Percentiles rank a stretch among this genome's conserved stretches.
phyloP scores from a whole-genome alignment of 352 stramenopile genomes.

The Phytophthora aleatoria region DNA sequence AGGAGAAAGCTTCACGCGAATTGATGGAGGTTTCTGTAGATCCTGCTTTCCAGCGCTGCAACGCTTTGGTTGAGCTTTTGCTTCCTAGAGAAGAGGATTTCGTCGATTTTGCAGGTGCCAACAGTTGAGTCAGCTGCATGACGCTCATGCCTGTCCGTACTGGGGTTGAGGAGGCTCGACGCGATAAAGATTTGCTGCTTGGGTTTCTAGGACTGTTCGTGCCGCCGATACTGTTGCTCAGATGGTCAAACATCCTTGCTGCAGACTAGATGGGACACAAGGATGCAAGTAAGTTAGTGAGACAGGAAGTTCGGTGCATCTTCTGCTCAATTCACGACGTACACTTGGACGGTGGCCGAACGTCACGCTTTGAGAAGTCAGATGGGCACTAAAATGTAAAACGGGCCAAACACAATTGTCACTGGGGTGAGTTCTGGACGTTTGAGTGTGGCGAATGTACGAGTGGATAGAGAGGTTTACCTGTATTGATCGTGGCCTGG shows the following conservation, averaged over 20 bases:
- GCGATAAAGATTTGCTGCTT: constrained; percentile 21
- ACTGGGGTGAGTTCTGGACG: constrained; percentile 15
- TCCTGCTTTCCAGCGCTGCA: constrained; percentile 13
- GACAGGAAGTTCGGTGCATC: constrained; percentile 6
- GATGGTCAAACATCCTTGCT: constrained; percentile 70
- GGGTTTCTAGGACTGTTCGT: constrained; percentile 26
- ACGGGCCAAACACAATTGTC: constrained; percentile 4
- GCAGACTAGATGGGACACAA: constrained; percentile 49
- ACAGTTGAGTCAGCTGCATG: constrained; percentile 58
- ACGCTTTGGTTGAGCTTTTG: constrained; percentile 26
- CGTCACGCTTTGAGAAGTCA: constrained; percentile 54
- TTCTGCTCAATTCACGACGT: constrained; percentile 12
- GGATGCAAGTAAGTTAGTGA: constrained; percentile 14
- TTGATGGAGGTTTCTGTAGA: constrained; percentile 4
- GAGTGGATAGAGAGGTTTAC: constrained; percentile 13
- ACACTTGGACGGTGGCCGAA: constrained; percentile 80
- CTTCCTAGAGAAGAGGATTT: constrained; percentile 12
- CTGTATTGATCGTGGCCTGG: constrained; percentile 47
- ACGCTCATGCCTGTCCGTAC: constrained; percentile 73
- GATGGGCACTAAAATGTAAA: constrained; percentile 32
- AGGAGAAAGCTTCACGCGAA: constrained; percentile 12
- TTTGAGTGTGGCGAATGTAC: constrained; percentile 13
- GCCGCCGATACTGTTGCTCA: constrained; percentile 44
- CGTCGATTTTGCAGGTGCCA: constrained; percentile 44
- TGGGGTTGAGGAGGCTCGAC: constrained; percentile 24